Evolutionary conservation across 2,329 filamentous ascomycete species (phyloP), one percentile per base, ranked within the genome.

Genomic region (Paracamarosporium sp.): DNA sequence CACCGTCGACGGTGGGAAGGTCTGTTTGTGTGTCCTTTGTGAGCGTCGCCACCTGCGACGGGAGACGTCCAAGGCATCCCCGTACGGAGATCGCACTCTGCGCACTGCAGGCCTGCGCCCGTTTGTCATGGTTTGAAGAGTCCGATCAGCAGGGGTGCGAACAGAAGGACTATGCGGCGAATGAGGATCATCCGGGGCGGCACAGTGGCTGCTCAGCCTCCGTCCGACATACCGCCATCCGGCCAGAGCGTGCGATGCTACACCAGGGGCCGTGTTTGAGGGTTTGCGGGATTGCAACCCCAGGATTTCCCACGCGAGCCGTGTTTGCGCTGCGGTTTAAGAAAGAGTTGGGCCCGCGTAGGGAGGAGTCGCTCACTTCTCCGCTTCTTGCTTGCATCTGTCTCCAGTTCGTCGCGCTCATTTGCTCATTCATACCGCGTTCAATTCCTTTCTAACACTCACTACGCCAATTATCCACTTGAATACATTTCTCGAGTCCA

Each of bases 61-160:
- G 22, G 11, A 30, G n/a, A 17, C n/a, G 24, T 28, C 20, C 17
- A 27, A 5, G 17, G 27, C 31, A 20, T 1, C 11, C 13, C 13
- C 7, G 12, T 40, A 27, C 31, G 47, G 47, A 50, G 31, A 36
- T 48, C 22, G 30, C 22, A 24, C 46, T 36, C n/a, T 36, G 20
- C 30, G 11, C 31, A 6, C 24, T 13, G 33, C 17, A 24, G 43
- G 48, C 36, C 31, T 41, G 48, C 48, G 48, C 41, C 48, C 24
- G 48, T 51, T n/a, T n/a, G n/a, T n/a, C n/a, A n/a, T n/a, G n/a
- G n/a, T n/a, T 51, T 41, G 36, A 31, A 51, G 33, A 33, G 48
- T 51, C 48, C 48, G 48, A 43, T 24, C 36, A 41, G n/a, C 36
- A 33, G 35, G 47, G 25, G n/a, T 24, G 31, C n/a, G 3, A 22